Percentiles rank a stretch among this genome's conserved stretches.
These are phyloP conservation scores for Lentinula edodes DNA, from an alignment of 768 basidiomycete species.

Conservation along the genomic window DNA sequence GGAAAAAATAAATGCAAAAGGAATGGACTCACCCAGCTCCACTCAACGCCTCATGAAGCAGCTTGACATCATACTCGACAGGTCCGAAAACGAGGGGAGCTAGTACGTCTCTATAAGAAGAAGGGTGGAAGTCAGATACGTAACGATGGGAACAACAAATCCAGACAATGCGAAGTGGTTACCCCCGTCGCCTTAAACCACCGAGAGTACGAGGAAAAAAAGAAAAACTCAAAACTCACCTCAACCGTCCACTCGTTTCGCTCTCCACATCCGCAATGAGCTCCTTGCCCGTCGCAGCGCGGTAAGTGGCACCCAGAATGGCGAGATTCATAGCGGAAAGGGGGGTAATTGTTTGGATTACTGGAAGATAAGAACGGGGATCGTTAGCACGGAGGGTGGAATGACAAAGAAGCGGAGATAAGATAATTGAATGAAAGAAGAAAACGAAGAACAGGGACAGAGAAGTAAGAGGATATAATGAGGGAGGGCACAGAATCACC, in stretches of 20 bases:
- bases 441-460: background rate
- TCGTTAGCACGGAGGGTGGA: too few species aligned
- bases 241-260: background rate
- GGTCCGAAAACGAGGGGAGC: background rate
- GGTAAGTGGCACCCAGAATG: background rate
- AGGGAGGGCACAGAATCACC: background rate
- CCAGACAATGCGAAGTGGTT: too few species aligned
- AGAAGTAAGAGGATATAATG: background rate
- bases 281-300: background rate
- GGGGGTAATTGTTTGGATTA: background rate
- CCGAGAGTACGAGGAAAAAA: background rate
- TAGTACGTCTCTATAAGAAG: background rate
- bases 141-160: background rate
- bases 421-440: too few species aligned
- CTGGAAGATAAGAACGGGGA: background rate
- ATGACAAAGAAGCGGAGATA: too few species aligned
- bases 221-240: background rate
- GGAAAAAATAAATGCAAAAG: background rate
- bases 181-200: background rate
- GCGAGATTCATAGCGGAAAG: background rate
- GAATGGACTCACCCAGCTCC: constrained; percentile 1
- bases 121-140: background rate
- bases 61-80: constrained; percentile 1
- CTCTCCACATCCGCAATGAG: background rate
- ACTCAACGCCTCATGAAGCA: background rate